Evolutionary conservation across 106 monocot species (phyloP).

Genomic region (Phalaenopsis equestris): DNA sequence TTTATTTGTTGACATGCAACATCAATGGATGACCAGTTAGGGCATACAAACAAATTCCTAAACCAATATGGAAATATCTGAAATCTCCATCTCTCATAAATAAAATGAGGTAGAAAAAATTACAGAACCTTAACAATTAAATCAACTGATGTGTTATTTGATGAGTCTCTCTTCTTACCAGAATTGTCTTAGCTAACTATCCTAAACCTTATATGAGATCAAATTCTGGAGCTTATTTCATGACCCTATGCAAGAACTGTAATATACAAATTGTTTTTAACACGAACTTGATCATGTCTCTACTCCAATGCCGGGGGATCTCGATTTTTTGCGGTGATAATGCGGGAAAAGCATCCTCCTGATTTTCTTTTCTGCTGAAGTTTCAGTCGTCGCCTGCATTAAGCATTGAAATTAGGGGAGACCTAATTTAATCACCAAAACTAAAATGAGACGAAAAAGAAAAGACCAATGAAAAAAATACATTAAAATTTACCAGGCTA

Average conservation of each 20-base stretch:
- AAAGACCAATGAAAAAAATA: no score
- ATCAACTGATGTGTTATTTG: not conserved
- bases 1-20: no score
- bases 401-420: not conserved
- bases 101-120: no score
- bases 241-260: not conserved
- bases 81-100: no score
- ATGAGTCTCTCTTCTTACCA: not conserved
- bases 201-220: no score
- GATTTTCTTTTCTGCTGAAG: constrained; percentile 84
- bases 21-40: no score
- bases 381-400: constrained; percentile 44
- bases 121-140: no score
- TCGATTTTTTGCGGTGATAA: constrained; percentile 39
- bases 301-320: constrained; percentile 12
- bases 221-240: not conserved
- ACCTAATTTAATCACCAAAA: no score
- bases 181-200: not conserved
- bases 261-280: not conserved
- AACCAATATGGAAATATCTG: no score
- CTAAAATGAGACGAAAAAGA: no score
- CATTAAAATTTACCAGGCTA: no score
- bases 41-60: no score
- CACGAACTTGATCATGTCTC: constrained; percentile 12
- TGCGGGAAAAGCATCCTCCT: constrained; percentile 73